A percentile compares a stretch with the other conserved stretches of the same genome.
These are phyloP conservation scores for Toxicodendron radicans DNA, from an alignment of 345 rosid genomes.

Conservation along the genomic window DNA sequence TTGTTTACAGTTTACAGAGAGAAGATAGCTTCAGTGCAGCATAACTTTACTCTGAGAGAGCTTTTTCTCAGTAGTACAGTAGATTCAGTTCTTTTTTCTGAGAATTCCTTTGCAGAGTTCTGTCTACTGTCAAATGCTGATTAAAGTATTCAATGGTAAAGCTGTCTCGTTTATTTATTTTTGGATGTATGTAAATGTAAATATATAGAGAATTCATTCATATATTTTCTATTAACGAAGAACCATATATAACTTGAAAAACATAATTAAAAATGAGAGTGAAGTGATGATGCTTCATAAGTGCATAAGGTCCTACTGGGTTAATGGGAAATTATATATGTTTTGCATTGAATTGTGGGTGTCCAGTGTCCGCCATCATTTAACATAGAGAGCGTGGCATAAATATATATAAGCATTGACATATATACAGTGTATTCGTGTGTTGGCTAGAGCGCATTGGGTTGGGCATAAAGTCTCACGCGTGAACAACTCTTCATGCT, in stretches of 20 bases:
- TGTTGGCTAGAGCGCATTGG: slow-evolving; percentile 23
- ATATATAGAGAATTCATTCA: too few species aligned
- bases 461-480: slow-evolving; percentile 30
- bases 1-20: not conserved
- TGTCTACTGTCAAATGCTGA: slow-evolving; percentile 7
- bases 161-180: slow-evolving; percentile 7
- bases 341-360: not conserved
- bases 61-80: not conserved
- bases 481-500: slow-evolving; percentile 47
- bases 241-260: not conserved
- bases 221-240: not conserved
- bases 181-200: not conserved
- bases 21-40: not conserved
- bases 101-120: slow-evolving; percentile 14
- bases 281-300: not conserved
- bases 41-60: not conserved
- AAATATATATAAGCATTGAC: not conserved
- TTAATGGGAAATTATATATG: slow-evolving; percentile 10
- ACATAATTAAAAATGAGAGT: not conserved
- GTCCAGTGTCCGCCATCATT: not conserved
- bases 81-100: slow-evolving; percentile 11
- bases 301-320: not conserved
- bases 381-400: not conserved
- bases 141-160: not conserved
- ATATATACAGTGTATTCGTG: not conserved